Base-by-base conservation (phyloP, 257 asterid genomes). In the Primulina huaijiensis region DNA sequence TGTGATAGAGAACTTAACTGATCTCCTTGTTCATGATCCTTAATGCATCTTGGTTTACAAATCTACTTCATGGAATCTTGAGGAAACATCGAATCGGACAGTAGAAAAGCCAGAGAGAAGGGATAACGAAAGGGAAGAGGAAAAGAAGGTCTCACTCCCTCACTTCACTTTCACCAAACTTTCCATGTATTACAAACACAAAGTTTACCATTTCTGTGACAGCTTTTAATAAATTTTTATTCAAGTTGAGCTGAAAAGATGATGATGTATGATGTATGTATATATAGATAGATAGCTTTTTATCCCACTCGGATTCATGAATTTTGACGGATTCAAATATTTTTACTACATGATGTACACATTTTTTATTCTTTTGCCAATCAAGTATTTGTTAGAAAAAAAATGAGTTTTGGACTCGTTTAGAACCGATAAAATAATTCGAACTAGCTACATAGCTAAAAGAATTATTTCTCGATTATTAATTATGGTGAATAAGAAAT, bases 121-220 rank as follows among this genome's bases (percentile, higher is more conserved):
- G 65, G 85, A 81, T 71, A 81, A 72, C 64, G 80, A 83, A 68
- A 80, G 85, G 77, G 75, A 70, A 62, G 64, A 69, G 67, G 71
- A 62, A n/a, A 37, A 72, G 57, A 74, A 71, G 85, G 83, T 80
- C 80, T 65, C 76, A 38, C 34, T 43, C 67, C 77, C 78, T 69
- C 73, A 77, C 75, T 77, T 83, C 83, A 78, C 83, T 80, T 75
- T 83, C 87, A 83, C 73, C 77, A 53, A 66, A 67, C 72, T 69
- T 82, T 72, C 60, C 60, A 60, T 70, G 11, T 55, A 68, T 43
- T 69, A 68, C 58, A 68, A 59, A 63, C 65, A 74, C 74, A 71
- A 31, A 77, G 72, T 63, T 74, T 68, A 71, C 73, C 80, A 77
- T 79, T 72, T 76, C 67, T 67, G 64, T 67, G 12, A 21, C 23